Evolutionary conservation across 1,139 yeast genomes (phyloP).

Genomic region (Yamadazyma songkhlaensis): DNA sequence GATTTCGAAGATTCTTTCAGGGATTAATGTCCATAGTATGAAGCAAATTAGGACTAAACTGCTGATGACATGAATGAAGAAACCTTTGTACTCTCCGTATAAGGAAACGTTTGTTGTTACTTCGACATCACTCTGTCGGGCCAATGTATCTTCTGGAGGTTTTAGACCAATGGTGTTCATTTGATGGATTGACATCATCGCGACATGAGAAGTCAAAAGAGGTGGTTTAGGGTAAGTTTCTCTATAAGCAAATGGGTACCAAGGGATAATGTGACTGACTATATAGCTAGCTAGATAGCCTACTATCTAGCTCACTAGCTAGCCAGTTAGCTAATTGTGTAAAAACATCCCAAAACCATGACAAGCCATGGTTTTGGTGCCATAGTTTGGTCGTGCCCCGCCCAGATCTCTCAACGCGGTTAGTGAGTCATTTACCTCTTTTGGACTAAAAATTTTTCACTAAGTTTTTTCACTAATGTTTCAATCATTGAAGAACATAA

Average conservation of each 20-base stretch:
- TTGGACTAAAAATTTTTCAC: constrained; percentile 17
- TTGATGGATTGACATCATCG: too few species aligned
- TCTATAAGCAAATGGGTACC: too few species aligned
- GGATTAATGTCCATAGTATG: constrained; percentile 69
- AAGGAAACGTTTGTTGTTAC: constrained; percentile 66
- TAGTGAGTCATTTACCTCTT: constrained; percentile 35
- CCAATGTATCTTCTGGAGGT: constrained; percentile 47
- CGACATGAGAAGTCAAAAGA: too few species aligned
- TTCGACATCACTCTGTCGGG: constrained; percentile 73
- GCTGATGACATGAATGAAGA: constrained; percentile 68
- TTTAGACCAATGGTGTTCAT: too few species aligned
- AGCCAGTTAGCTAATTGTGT: too few species aligned
- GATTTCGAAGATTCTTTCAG: constrained; percentile 48
- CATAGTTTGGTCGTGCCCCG: constrained; percentile 3
- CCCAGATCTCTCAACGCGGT: constrained; percentile 36
- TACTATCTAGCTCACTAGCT: too few species aligned
- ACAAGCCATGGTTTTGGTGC: too few species aligned
- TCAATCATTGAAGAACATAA: not conserved
- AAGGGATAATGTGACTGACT: too few species aligned
- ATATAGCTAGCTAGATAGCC: too few species aligned
- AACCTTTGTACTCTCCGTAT: constrained; percentile 79
- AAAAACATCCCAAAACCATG: too few species aligned
- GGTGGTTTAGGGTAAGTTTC: too few species aligned
- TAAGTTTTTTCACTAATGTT: not conserved
- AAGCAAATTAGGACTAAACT: constrained; percentile 51